Conservation (phyloP, 2,329 filamentous ascomycete genomes). For the Aspergillus awamori region DNA sequence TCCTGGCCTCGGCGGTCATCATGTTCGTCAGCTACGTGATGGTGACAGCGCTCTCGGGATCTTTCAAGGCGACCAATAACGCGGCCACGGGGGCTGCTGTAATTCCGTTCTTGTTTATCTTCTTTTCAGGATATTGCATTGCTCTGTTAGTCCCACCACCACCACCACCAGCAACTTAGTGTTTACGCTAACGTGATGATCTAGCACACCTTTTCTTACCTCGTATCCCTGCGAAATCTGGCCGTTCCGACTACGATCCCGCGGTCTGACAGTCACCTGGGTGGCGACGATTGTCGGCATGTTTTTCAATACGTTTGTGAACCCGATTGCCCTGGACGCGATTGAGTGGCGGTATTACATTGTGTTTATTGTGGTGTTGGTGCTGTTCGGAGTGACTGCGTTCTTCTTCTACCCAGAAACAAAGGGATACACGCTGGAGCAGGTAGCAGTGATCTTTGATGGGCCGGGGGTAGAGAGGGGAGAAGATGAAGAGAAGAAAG, state of each 20-base stretch:
- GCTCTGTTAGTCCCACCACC: conserved; percentile 21
- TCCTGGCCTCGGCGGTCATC: conserved; percentile 19
- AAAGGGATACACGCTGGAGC: conserved; percentile 16
- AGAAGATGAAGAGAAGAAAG: neutral
- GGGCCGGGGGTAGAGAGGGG: neutral
- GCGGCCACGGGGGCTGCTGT: conserved; percentile 28
- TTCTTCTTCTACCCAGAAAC: conserved; percentile 22
- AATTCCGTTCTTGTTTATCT: conserved; percentile 34
- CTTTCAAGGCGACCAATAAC: conserved; percentile 20
- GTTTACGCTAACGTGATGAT: neutral
- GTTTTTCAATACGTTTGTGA: conserved; percentile 28
- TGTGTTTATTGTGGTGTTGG: conserved; percentile 22
- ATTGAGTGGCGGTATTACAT: conserved; percentile 30
- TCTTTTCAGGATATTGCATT: conserved; percentile 31
- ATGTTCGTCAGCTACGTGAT: conserved; percentile 27
- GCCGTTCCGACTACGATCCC: conserved; percentile 27
- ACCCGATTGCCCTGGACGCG: conserved; percentile 26
- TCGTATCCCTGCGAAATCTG: conserved; percentile 31
- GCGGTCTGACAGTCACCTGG: conserved; percentile 29
- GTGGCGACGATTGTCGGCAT: conserved; percentile 18
- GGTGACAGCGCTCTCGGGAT: conserved; percentile 28
- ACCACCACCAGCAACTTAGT: neutral
- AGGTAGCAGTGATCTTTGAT: conserved; percentile 20
- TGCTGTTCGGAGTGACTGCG: conserved; percentile 8
- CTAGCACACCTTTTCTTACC: conserved; percentile 25